A percentile compares a stretch with the other conserved stretches of the same genome.
Conservation (phyloP, 2,329 filamentous ascomycete genomes). For the Fusarium burgessii region DNA sequence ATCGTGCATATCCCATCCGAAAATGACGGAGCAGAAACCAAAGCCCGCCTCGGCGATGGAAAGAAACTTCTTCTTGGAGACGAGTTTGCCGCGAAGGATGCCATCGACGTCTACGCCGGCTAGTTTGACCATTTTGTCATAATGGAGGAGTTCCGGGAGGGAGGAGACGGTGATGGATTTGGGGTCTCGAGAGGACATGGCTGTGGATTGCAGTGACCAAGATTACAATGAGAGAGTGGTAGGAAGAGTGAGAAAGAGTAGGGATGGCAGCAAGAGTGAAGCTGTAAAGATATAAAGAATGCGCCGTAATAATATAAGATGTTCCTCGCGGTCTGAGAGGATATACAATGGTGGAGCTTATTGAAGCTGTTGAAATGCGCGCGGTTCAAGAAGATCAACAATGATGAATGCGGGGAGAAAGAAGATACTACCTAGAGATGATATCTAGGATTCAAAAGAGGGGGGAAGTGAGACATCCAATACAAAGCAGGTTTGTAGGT, state of each 20-base stretch:
- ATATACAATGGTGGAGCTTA: not conserved
- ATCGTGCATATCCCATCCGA: conserved; percentile 98
- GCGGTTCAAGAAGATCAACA: conserved; percentile 3
- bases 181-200: conserved; percentile 46
- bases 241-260: too few species aligned
- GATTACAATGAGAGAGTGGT: not conserved
- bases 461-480: conserved; percentile 20
- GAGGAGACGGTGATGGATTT: conserved; percentile 68
- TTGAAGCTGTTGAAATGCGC: conserved; percentile 8
- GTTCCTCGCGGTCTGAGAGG: not conserved
- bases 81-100: conserved; percentile 86
- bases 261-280: not conserved
- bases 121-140: conserved; percentile 86
- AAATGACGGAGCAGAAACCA: conserved; percentile 93
- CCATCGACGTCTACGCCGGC: conserved; percentile 91
- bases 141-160: conserved; percentile 73
- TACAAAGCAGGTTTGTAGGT: conserved; percentile 12
- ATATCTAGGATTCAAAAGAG: not conserved
- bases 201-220: not conserved
- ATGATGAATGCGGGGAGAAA: conserved; percentile 1
- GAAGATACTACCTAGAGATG: not conserved
- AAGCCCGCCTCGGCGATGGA: conserved; percentile 85
- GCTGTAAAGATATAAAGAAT: not conserved
- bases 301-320: conserved; percentile 4
- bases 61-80: conserved; percentile 93